Evolutionary conservation across 1,139 yeast species (phyloP).

Genomic region (Pichia sp.): DNA sequence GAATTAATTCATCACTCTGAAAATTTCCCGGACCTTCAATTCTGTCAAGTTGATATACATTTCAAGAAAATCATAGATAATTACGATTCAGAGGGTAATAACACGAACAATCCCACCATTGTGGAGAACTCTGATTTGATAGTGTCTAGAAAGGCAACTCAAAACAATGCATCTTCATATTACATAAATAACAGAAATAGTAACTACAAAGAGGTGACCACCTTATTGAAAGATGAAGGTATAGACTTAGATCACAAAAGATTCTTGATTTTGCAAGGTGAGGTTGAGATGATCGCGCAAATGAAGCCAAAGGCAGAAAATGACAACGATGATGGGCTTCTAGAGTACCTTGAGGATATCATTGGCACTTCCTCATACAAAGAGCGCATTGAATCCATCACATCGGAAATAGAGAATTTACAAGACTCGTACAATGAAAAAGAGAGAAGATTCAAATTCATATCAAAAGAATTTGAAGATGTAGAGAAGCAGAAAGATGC

Average conservation of each 20-base stretch:
- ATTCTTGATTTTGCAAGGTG: conserved; percentile 93
- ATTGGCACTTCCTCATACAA: conserved; percentile 91
- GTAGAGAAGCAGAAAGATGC: conserved; percentile 65
- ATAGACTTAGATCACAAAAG: conserved; percentile 93
- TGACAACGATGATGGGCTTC: conserved; percentile 86
- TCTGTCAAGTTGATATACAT: conserved; percentile 90
- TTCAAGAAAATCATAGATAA: conserved; percentile 74
- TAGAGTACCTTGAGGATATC: conserved; percentile 93
- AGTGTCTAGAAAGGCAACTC: conserved; percentile 72
- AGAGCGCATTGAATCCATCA: conserved; percentile 60
- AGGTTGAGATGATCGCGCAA: conserved; percentile 96
- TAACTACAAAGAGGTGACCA: conserved; percentile 74
- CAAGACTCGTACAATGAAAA: conserved; percentile 80
- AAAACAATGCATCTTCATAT: conserved; percentile 74
- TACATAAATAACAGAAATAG: conserved; percentile 65
- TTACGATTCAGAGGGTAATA: conserved; percentile 32
- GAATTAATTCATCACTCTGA: conserved; percentile 89
- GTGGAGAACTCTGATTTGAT: conserved; percentile 56
- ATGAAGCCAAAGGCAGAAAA: conserved; percentile 97
- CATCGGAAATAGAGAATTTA: conserved; percentile 41
- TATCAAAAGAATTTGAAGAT: conserved; percentile 65
- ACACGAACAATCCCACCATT: conserved; percentile 26
- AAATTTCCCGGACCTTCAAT: conserved; percentile 55
- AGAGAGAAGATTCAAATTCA: conserved; percentile 71
- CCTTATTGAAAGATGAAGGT: conserved; percentile 70